Conservation (phyloP, 345 rosid species). For the Schrenkiella parvula region DNA sequence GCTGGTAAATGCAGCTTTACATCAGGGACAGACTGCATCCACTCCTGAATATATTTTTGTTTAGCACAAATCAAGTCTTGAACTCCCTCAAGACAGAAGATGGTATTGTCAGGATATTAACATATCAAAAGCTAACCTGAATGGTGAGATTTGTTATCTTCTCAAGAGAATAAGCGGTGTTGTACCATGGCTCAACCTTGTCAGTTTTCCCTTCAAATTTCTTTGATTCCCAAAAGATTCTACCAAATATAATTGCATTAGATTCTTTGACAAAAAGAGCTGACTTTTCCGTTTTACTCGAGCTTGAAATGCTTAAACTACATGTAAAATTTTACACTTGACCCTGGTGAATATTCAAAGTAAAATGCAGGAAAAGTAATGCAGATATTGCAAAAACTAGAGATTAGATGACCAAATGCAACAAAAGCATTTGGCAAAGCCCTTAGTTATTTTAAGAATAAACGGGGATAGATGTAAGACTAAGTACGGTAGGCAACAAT, state of each 20-base stretch:
- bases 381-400: neutral
- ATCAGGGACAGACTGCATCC: constrained; percentile 60
- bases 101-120: neutral
- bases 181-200: constrained; percentile 88
- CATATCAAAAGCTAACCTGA: constrained; percentile 46
- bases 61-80: neutral
- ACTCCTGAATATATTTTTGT: constrained; percentile 46
- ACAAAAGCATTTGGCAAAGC: too few relatives aligned
- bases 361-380: too few relatives aligned
- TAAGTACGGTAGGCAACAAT: too few relatives aligned
- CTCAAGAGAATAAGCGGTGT: constrained; percentile 69
- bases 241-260: constrained; percentile 30
- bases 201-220: constrained; percentile 72
- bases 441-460: too few relatives aligned
- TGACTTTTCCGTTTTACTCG: neutral
- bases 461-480: too few relatives aligned
- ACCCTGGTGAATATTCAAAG: too few relatives aligned
- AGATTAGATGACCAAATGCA: too few relatives aligned
- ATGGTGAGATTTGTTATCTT: constrained; percentile 42
- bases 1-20: constrained; percentile 63
- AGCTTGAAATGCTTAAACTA: neutral
- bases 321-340: neutral
- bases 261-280: neutral
- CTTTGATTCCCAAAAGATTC: constrained; percentile 91
- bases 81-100: neutral